These are phyloP conservation scores for Saxophila tyrrhenica DNA, from an alignment of 495 filamentous ascomycete species.

Conservation along the genomic window DNA sequence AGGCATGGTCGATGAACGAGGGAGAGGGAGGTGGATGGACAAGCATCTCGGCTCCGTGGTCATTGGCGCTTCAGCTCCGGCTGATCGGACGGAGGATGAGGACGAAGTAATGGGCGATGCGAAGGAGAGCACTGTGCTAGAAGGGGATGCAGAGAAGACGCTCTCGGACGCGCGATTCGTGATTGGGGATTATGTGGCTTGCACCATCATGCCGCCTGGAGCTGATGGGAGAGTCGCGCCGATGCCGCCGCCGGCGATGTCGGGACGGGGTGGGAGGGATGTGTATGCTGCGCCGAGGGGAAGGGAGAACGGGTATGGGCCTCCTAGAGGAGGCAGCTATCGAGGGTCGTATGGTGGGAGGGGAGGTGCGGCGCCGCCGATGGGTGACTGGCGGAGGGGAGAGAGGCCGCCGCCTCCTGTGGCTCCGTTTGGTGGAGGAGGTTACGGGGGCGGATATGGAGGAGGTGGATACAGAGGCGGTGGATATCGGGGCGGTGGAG, in stretches of 20 bases:
- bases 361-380: constrained; percentile 28
- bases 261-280: constrained; percentile 20
- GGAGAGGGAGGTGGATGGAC: constrained; percentile 48
- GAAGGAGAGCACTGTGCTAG: constrained; percentile 21
- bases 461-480: constrained; percentile 1
- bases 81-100: constrained; percentile 20
- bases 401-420: constrained; percentile 36
- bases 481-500: neutral
- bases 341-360: constrained; percentile 17
- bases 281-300: neutral
- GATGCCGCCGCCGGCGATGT: constrained; percentile 26
- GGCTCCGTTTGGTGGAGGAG: neutral
- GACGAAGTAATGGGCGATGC: constrained; percentile 16
- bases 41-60: constrained; percentile 79
- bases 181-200: constrained; percentile 77
- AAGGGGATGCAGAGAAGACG: constrained; percentile 58
- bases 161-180: constrained; percentile 67
- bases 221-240: constrained; percentile 63
- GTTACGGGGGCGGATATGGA: neutral
- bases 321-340: constrained; percentile 31
- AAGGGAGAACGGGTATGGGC: constrained; percentile 21
- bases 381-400: constrained; percentile 49
- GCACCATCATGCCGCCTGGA: constrained; percentile 65
- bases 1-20: constrained; percentile 36
- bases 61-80: constrained; percentile 50